Base-by-base conservation (phyloP, 495 filamentous ascomycete genomes). In the Durotheca rogersii region DNA sequence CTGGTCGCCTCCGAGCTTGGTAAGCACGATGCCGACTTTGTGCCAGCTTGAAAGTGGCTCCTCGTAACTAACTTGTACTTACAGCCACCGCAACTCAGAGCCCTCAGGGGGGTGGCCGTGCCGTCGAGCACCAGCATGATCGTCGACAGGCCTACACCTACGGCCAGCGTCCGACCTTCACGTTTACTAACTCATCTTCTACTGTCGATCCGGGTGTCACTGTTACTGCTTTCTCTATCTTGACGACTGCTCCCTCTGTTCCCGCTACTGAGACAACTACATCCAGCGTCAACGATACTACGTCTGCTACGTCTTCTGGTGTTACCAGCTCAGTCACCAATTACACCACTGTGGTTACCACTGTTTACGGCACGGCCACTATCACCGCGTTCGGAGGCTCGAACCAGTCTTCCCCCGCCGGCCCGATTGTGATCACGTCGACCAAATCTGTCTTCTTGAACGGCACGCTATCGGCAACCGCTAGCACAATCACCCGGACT, bases 61-160 rank as follows among this genome's bases (percentile, higher is more conserved):
- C 23, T 27, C 23, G 9, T 27, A 9, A 27, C 23, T 27, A 9
- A 27, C 23, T n/a, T n/a, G n/a, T n/a, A 27, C 23, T 27, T 27
- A 27, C 9, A n/a, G n/a, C n/a, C n/a, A n/a, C 23, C 23, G 23
- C 9, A 27, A 9, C 9, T 9, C 9, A 27, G 4, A 9, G 4
- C 4, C 23, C 4, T 27, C 4, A 27, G 9, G 4, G 23, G 4
- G 23, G 9, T 27, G 23, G 4, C 23, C 4, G 4, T 27, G 4
- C 4, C 4, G 23, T 27, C 9, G 23, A 27, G 23, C 4, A 4
- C 9, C 23, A 9, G 9, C 23, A 27, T 27, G 23, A 27, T 27
- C 20, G 37, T 1, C 29, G 33, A 6, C 46, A 56, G 53, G 36
- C 34, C 10, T 47, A 51, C 27, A 17, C 36, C 7, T 58, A 58